These are phyloP conservation scores for Pseudopithomyces chartarum DNA, from an alignment of 2,329 filamentous ascomycete genomes.

Conservation along the genomic window DNA sequence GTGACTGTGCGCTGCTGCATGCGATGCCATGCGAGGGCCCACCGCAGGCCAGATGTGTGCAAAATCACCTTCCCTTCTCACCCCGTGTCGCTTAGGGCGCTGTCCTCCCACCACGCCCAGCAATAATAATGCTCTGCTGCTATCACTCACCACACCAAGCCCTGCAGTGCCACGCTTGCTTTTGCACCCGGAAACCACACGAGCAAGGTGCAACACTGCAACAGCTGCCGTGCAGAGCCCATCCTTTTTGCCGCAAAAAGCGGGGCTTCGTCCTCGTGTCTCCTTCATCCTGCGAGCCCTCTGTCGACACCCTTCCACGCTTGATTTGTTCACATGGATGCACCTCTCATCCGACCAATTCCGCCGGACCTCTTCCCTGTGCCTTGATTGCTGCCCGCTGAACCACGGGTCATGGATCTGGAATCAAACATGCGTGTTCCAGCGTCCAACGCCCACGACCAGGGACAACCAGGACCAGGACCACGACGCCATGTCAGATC, in stretches of 20 bases:
- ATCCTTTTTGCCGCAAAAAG: slow-evolving; percentile 11
- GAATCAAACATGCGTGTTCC: neutral
- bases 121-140: too few species aligned
- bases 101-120: neutral
- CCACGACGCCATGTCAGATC: neutral
- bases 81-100: slow-evolving; percentile 14
- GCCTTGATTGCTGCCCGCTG: slow-evolving; percentile 5
- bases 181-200: slow-evolving; percentile 12
- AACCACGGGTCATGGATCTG: neutral
- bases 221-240: slow-evolving; percentile 21
- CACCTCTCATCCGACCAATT: slow-evolving; percentile 5
- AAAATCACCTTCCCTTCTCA: slow-evolving; percentile 19
- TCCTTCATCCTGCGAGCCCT: slow-evolving; percentile 7
- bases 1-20: slow-evolving; percentile 7
- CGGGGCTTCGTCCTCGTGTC: slow-evolving; percentile 12
- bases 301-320: neutral
- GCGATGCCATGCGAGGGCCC: neutral
- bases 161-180: slow-evolving; percentile 12
- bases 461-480: too few species aligned
- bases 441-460: too few species aligned
- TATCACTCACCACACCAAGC: neutral
- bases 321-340: slow-evolving; percentile 1
- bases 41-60: slow-evolving; percentile 4
- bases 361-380: slow-evolving; percentile 3
- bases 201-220: slow-evolving; percentile 25